Base-by-base conservation (phyloP, 208 protist genomes). In the Trypanosomatidae sp. region DNA sequence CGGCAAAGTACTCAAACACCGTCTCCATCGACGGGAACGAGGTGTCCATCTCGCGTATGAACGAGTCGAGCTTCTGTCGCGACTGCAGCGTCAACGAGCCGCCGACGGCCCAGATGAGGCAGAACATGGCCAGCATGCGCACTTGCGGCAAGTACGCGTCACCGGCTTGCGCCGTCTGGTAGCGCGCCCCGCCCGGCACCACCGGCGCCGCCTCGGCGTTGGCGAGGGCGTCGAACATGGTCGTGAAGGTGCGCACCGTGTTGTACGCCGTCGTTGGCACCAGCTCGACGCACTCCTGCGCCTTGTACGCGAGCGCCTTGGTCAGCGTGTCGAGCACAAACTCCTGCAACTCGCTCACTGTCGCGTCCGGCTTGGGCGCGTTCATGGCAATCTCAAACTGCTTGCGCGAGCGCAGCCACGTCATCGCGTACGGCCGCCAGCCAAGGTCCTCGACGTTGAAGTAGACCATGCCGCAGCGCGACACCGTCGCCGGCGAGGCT, bases 401-500 rank as follows among this genome's bases (percentile, higher is more conserved):
- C 43, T 69, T 74, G 4, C 78, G 73, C 18, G 78, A 80, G 27
- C 80, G 58, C 28, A 98, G 66, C 96, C 96, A 98, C 38, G 85
- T 94, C 24, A 71, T 80, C 1, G 97, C 63, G 56, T 88, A 98
- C 19, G 96, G 95, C 64, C 73, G 35, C 92, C 94, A 98, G 30
- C 92, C 93, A 23, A 98, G 77, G 49, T 97, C 95, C 32, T 79
- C 67, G 6, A 78, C 50, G 59, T 95, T 96, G 59, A 98, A 92
- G 74, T 97, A 99, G 26, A 99, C 92, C 86, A 99, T 99, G 49
- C 97, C 97, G 55, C 94, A 97, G 28, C 97, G 91, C 10, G 94
- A 98, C 22, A 99, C 97, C 15, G 97, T 99, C 21, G 97, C 97
- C 8, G 97, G 97, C 19, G 97, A 99, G 22, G 97, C 97, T 40